Base-by-base conservation (phyloP, 179 eudicot genomes). In the Gypsophila paniculata region DNA sequence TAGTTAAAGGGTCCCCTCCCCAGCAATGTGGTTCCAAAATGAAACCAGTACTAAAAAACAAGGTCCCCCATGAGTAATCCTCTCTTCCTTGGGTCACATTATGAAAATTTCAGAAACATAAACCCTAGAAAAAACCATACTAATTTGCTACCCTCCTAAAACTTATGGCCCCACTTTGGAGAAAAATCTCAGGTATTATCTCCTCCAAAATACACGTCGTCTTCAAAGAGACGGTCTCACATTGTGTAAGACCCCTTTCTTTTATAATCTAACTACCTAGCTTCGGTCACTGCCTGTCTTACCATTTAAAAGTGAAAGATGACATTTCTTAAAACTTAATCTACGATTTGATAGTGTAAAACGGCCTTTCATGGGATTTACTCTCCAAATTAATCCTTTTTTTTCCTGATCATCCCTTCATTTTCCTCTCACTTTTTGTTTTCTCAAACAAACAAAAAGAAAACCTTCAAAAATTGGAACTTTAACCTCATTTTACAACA, bases 1-100 rank as follows among this genome's bases (percentile, higher is more conserved):
- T 65, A 10, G 25, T 38, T 22, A 53, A 75, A 79, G 69, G 76
- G 82, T 75, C 65, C 69, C 69, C 10, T 42, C 46, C 46, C 46
- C 69, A 75, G 8, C 73, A 75, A 74, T 53, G 46, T 75, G 61
- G 61, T 61, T 75, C 82, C 73, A 71, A 75, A 75, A 53, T 65
- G 54, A 32, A 72, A 61, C 34, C 25, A 64, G 62, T 75, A 58
- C 69, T 53, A 38, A 38, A 29, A 25, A 29, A 69, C 61, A 70
- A 59, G 69, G 44, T 74, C 74, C 69, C 70, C 78, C 49, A 52
- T n/a, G 55, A 34, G 23, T 71, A 66, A 9, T 75, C 58, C 29
- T 39, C 29, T 39, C 38, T 13, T 39, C 23, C 67, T 75, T 72
- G 66, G 73, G 62, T 71, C 69, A 71, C 39, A 58, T 71, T 75